Conservation (phyloP, 2,329 filamentous ascomycete genomes). For the Aspergillus sp. region DNA sequence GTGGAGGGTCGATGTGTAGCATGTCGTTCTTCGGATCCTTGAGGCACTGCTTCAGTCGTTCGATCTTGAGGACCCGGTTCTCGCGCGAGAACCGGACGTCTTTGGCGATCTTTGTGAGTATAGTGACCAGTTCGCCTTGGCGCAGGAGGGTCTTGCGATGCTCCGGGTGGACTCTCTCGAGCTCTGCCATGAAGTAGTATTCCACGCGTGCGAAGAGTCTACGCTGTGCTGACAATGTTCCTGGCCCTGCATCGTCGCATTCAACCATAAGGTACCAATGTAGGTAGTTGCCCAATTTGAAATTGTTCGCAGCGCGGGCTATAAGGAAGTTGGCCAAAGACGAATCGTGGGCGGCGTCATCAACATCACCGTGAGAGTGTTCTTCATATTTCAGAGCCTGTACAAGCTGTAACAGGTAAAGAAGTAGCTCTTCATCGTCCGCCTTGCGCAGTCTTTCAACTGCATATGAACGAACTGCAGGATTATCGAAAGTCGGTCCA, state of each 20-base stretch:
- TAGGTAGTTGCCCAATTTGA: slow-evolving; percentile 89
- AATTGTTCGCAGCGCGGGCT: slow-evolving; percentile 80
- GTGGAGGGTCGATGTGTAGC: slow-evolving; percentile 75
- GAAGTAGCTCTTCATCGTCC: slow-evolving; percentile 84
- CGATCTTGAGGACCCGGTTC: slow-evolving; percentile 76
- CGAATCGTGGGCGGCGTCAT: slow-evolving; percentile 69
- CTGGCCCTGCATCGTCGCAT: slow-evolving; percentile 77
- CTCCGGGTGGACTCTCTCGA: slow-evolving; percentile 73
- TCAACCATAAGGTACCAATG: slow-evolving; percentile 99
- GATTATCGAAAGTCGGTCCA: slow-evolving; percentile 87
- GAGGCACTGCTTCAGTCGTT: slow-evolving; percentile 80
- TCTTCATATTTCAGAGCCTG: slow-evolving; percentile 95
- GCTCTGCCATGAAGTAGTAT: slow-evolving; percentile 91
- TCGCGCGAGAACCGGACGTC: slow-evolving; percentile 82
- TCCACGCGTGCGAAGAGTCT: slow-evolving; percentile 90
- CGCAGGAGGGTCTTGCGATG: slow-evolving; percentile 74
- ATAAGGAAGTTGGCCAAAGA: slow-evolving; percentile 90
- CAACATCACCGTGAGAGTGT: slow-evolving; percentile 63
- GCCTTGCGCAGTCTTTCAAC: slow-evolving; percentile 89
- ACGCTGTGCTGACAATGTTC: slow-evolving; percentile 72
- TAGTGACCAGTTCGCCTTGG: slow-evolving; percentile 85
- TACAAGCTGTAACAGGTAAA: slow-evolving; percentile 91
- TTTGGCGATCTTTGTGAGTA: slow-evolving; percentile 83
- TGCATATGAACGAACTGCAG: slow-evolving; percentile 85
- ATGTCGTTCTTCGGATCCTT: slow-evolving; percentile 90